Base-by-base conservation (phyloP, 345 rosid species). In the Hibiscus trionum region DNA sequence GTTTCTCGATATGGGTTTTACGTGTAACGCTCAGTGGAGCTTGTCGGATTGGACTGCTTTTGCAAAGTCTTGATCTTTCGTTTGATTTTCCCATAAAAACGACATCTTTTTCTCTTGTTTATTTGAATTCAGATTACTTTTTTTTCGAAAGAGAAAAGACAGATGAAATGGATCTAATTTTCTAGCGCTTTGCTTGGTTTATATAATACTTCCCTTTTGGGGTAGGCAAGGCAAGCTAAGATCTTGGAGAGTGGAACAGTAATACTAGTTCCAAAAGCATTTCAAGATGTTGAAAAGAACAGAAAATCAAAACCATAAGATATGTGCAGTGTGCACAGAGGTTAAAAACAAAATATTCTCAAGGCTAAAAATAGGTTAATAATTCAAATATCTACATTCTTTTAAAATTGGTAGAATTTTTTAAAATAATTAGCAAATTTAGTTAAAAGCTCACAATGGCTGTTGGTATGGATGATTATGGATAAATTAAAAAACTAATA, bases 81-180 rank as follows among this genome's bases (percentile, higher is more conserved):
- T 35, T 35, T 35, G 39, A 35, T 35, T 86, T 92, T 57, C 90
- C 96, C 96, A 88, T 92, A 50, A 53, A 52, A 53, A 6, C 0
- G 6, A n/a, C 15, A 7, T 53, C 10, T 5, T n/a, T 7, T 53
- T n/a, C 24, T n/a, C 24, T 53, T 53, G 9, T 53, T 53, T 53
- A 8, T 16, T 46, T 15, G 3, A 46, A 46, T 14, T 14, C 15
- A 44, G 33, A 1, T 65, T 3, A 7, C 37, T 37, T 64, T 16
- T 9, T 37, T 17, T n/a, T 21, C 24, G 9, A 15, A 65, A n/a
- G 29, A 16, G 46, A 29, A 29, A 42, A 8, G 19, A 47, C 16
- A 61, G 44, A 24, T 47, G 57, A 49, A 4, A 50, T 27, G 59
- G 49, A 6, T 61, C 5, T 27, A 7, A 21, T 14, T 58, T 49